A percentile compares a stretch with the other conserved stretches of the same genome.
Evolutionary conservation across 2,329 filamentous ascomycete genomes (phyloP).

Genomic region (Fusarium clavum): DNA sequence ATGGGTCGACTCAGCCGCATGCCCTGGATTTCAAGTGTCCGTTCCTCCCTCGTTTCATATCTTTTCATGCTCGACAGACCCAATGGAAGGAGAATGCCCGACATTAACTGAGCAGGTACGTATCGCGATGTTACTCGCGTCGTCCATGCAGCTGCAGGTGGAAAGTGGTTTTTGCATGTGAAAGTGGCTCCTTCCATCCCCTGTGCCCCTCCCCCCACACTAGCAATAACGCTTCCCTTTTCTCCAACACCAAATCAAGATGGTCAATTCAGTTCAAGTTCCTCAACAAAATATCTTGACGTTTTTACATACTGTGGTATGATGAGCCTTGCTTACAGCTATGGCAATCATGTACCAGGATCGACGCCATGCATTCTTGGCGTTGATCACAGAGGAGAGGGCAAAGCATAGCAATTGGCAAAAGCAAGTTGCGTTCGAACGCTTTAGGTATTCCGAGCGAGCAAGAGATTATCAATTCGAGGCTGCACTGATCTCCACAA

Average conservation of each 20-base stretch:
- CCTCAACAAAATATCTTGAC: constrained; percentile 28
- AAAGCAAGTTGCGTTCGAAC: neutral
- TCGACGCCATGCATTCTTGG: constrained; percentile 29
- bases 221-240: constrained; percentile 17
- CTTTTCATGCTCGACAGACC: neutral
- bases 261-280: constrained; percentile 16
- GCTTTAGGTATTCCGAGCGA: constrained; percentile 16
- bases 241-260: constrained; percentile 20
- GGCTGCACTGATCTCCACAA: constrained; percentile 1
- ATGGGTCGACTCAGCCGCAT: constrained; percentile 44
- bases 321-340: constrained; percentile 4
- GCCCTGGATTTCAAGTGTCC: constrained; percentile 13
- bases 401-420: neutral
- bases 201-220: constrained; percentile 17
- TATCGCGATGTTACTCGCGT: neutral
- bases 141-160: constrained; percentile 2
- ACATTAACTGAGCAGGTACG: constrained; percentile 5
- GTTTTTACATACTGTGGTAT: neutral
- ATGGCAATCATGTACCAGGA: constrained; percentile 10
- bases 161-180: constrained; percentile 43
- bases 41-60: constrained; percentile 29
- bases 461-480: constrained; percentile 12
- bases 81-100: neutral
- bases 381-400: constrained; percentile 16
- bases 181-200: constrained; percentile 40